phyloP scores from a whole-genome alignment of 352 stramenopile genomes.

The Pythium insidiosum region DNA sequence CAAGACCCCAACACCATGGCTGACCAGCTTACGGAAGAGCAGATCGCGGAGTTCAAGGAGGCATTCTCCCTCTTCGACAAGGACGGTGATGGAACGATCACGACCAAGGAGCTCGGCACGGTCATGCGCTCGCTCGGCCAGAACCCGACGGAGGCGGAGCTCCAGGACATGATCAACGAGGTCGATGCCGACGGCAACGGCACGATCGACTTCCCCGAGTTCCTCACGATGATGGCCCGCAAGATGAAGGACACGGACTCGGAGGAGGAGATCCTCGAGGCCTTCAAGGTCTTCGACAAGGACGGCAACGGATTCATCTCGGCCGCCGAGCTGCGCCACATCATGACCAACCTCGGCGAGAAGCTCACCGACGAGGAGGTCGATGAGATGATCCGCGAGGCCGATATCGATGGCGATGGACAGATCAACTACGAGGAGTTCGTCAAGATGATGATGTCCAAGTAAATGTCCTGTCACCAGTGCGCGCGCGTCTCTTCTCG shows the following conservation, averaged over 20 bases:
- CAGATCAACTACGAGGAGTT: conserved; percentile 99
- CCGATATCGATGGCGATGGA: conserved; percentile 97
- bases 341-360: conserved; percentile 99
- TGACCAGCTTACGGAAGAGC: conserved; percentile 89
- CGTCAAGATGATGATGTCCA: conserved; percentile 99
- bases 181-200: conserved; percentile 99
- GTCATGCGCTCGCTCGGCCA: conserved; percentile 98
- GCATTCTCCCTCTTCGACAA: conserved; percentile 99
- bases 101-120: conserved; percentile 98
- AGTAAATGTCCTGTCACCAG: conserved; percentile 49
- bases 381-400: conserved; percentile 99
- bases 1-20: conserved; percentile 47
- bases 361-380: conserved; percentile 98
- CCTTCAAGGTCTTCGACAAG: conserved; percentile 99
- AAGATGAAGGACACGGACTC: conserved; percentile 99
- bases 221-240: conserved; percentile 99
- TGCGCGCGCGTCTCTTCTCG: no score
- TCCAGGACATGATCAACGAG: conserved; percentile 99
- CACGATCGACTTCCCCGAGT: conserved; percentile 99
- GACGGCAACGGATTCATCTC: conserved; percentile 99
- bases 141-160: conserved; percentile 97
- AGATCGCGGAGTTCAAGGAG: conserved; percentile 99
- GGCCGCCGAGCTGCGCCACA: conserved; percentile 95
- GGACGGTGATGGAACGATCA: conserved; percentile 98
- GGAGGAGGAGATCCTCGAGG: conserved; percentile 98